These are phyloP conservation scores for Globisporangium cylindrosporum DNA, from an alignment of 352 stramenopile genomes.

Conservation along the genomic window DNA sequence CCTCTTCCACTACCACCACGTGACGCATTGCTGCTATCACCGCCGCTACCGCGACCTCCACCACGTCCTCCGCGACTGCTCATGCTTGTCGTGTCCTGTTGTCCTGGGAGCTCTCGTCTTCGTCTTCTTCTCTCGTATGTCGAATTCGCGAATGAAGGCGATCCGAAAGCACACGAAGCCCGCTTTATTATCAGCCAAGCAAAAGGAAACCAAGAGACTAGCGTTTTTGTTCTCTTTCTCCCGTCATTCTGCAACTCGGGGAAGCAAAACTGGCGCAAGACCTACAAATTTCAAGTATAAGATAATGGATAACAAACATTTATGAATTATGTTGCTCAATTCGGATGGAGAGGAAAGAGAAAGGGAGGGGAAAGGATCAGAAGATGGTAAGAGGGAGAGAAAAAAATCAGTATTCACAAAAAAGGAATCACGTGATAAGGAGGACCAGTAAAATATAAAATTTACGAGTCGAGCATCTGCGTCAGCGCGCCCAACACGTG, in stretches of 20 bases:
- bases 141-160: slow-evolving; percentile 4
- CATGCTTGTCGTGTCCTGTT: slow-evolving; percentile 1
- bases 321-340: not conserved
- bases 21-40: not conserved
- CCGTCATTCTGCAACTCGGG: not conserved
- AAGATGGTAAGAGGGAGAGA: not conserved
- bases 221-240: not conserved
- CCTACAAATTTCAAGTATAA: slow-evolving; percentile 1
- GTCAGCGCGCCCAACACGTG: too few species aligned
- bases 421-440: not conserved
- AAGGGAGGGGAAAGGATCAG: not conserved
- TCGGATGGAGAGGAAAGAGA: not conserved
- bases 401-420: not conserved
- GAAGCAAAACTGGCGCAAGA: not conserved
- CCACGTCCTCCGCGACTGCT: slow-evolving; percentile 10
- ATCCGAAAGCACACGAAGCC: not conserved
- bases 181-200: not conserved
- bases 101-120: not conserved
- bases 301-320: not conserved
- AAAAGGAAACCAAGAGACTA: not conserved
- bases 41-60: slow-evolving; percentile 9
- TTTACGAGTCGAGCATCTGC: not conserved
- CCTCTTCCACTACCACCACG: slow-evolving; percentile 20
- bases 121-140: not conserved
- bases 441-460: not conserved